phyloP scores from a whole-genome alignment of 2,329 filamentous ascomycete genomes.

The Truncatella angustata region DNA sequence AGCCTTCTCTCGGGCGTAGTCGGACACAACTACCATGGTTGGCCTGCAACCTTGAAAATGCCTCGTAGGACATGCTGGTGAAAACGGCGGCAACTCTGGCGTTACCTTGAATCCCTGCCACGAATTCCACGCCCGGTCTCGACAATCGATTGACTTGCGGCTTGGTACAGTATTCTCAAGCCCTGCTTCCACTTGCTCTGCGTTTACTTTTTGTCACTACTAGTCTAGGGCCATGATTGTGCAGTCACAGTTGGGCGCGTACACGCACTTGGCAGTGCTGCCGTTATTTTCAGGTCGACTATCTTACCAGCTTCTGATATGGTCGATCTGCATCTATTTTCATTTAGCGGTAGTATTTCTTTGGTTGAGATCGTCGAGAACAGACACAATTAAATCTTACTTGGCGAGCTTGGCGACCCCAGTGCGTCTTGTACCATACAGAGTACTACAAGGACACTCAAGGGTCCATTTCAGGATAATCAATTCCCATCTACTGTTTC shows the following conservation, averaged over 20 bases:
- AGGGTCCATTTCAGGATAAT: conserved; percentile 15
- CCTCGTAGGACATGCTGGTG: background rate
- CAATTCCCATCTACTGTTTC: conserved; percentile 10
- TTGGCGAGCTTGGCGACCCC: conserved; percentile 16
- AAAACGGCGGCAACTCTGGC: conserved; percentile 1
- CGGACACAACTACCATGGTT: background rate
- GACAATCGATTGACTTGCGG: background rate
- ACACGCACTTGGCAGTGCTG: background rate
- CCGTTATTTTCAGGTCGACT: conserved; percentile 16
- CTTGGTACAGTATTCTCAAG: too few species aligned
- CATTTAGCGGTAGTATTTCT: conserved; percentile 16
- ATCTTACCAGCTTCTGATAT: conserved; percentile 21
- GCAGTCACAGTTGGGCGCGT: background rate
- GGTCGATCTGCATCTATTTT: conserved; percentile 16
- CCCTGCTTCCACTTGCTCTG: too few species aligned
- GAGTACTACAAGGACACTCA: background rate
- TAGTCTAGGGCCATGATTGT: background rate
- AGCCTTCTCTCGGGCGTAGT: background rate
- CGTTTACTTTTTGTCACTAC: background rate
- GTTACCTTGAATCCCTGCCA: conserved; percentile 3
- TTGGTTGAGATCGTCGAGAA: conserved; percentile 11
- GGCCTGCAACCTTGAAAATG: background rate
- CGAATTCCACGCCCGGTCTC: background rate
- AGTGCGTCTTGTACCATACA: background rate
- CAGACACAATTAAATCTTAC: conserved; percentile 10